These are phyloP conservation scores for Polyporus arcularius DNA, from an alignment of 768 basidiomycete genomes.

Conservation along the genomic window DNA sequence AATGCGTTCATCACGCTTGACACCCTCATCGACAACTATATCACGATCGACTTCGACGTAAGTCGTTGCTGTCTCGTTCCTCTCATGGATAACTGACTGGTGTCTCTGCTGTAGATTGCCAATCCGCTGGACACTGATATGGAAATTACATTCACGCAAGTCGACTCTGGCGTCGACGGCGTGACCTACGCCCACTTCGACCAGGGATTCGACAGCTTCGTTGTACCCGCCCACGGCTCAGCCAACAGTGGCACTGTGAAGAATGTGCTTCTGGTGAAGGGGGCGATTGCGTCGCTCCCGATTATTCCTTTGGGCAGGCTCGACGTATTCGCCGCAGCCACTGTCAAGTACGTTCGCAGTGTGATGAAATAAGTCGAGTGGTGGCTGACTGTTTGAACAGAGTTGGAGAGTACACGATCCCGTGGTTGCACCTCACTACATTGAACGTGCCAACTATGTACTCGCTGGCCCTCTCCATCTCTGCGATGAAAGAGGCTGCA, in stretches of 20 bases:
- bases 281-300: constrained; percentile 53
- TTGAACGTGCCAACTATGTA: constrained; percentile 54
- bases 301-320: constrained; percentile 58
- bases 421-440: constrained; percentile 65
- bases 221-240: constrained; percentile 56
- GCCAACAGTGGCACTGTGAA: constrained; percentile 61
- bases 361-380: neutral
- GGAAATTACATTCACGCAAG: constrained; percentile 56
- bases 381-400: constrained; percentile 25
- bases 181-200: constrained; percentile 59
- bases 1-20: constrained; percentile 54
- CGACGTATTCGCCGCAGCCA: constrained; percentile 54
- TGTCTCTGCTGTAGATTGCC: constrained; percentile 32
- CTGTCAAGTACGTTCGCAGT: constrained; percentile 32
- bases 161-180: constrained; percentile 53
- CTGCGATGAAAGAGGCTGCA: constrained; percentile 9
- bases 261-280: constrained; percentile 61
- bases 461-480: constrained; percentile 15
- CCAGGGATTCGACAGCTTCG: constrained; percentile 53
- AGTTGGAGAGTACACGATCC: constrained; percentile 57
- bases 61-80: neutral
- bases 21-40: constrained; percentile 36
- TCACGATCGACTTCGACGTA: constrained; percentile 19
- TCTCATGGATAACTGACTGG: too few relatives aligned
- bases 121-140: constrained; percentile 64